phyloP scores from a whole-genome alignment of 805 yeast species.

The Allodekkera sacchari region DNA sequence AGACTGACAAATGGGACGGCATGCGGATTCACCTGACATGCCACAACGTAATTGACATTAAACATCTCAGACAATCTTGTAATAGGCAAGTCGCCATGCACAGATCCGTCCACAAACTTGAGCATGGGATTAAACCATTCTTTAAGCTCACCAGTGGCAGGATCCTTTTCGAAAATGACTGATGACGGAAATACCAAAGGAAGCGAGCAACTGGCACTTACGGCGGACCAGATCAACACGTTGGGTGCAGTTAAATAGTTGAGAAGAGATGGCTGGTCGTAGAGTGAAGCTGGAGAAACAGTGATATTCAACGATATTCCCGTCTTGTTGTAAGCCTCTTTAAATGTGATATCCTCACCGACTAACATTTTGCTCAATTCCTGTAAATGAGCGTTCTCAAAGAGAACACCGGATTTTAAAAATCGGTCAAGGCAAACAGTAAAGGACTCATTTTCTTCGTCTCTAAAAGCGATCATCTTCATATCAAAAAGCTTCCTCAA shows the following conservation, averaged over 20 bases:
- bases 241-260: conserved; percentile 77
- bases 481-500: conserved; percentile 54
- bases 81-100: conserved; percentile 88
- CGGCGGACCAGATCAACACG: conserved; percentile 80
- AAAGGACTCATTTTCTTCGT: conserved; percentile 43
- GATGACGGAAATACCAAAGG: conserved; percentile 89
- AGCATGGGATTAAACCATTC: conserved; percentile 77
- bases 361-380: conserved; percentile 68
- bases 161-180: conserved; percentile 75
- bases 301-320: conserved; percentile 91
- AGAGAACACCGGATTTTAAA: conserved; percentile 82
- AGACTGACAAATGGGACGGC: conserved; percentile 79
- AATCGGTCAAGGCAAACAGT: conserved; percentile 49
- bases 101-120: conserved; percentile 92
- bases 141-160: conserved; percentile 58
- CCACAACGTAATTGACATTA: conserved; percentile 94
- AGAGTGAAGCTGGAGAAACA: conserved; percentile 83
- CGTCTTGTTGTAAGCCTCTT: conserved; percentile 90
- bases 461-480: conserved; percentile 40
- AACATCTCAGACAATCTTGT: conserved; percentile 91
- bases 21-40: conserved; percentile 96
- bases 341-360: conserved; percentile 87
- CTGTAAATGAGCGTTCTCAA: conserved; percentile 64
- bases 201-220: conserved; percentile 88
- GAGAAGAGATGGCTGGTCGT: conserved; percentile 82